Evolutionary conservation across 441 rosid species (phyloP).

Genomic region (Syzygium malaccense): DNA sequence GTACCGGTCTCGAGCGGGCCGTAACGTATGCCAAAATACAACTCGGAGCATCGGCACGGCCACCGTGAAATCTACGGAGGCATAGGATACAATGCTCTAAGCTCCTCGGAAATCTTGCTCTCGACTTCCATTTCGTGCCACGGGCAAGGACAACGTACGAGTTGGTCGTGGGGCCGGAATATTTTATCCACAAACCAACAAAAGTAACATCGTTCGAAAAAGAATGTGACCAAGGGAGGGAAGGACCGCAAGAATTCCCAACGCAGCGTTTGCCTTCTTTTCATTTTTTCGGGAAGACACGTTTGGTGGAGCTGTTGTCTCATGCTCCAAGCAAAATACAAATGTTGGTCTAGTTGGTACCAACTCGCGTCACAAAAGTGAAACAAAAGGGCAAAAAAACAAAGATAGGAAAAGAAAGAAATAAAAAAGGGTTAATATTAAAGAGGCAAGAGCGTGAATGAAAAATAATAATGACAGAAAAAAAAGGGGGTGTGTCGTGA

Average conservation of each 20-base stretch:
- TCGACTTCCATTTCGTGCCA: not conserved
- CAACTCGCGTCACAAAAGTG: not conserved
- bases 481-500: not conserved
- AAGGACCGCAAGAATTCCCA: too few relatives aligned
- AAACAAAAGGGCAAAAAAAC: not conserved
- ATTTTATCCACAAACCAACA: not conserved
- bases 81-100: not conserved
- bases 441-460: not conserved
- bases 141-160: not conserved
- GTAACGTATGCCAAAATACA: not conserved
- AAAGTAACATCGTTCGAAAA: not conserved
- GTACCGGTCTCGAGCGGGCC: not conserved
- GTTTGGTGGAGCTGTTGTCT: not conserved
- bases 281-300: not conserved
- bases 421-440: not conserved
- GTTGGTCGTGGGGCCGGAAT: not conserved
- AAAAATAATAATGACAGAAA: not conserved
- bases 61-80: not conserved
- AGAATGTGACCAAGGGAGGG: not conserved
- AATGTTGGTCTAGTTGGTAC: not conserved
- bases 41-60: not conserved
- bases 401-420: accelerated
- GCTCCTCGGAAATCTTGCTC: not conserved
- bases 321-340: not conserved
- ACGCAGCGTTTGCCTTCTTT: not conserved